These are phyloP conservation scores for Hymenoscyphus infarciens DNA, from an alignment of 2,329 filamentous ascomycete species.

Conservation along the genomic window DNA sequence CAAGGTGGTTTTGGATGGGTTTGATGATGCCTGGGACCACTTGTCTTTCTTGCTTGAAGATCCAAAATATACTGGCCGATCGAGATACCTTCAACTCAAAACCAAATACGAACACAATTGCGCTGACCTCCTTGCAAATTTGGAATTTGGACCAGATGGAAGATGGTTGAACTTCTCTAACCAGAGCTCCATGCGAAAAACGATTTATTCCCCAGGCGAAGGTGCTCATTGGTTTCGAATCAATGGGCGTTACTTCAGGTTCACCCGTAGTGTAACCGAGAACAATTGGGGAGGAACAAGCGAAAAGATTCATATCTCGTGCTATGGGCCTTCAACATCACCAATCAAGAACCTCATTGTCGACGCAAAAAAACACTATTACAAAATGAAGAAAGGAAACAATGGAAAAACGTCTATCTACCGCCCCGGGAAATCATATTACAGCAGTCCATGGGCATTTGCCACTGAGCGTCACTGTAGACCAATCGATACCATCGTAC, in stretches of 20 bases:
- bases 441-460: background rate
- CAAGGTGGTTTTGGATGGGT: background rate
- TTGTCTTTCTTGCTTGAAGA: background rate
- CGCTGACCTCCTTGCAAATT: background rate
- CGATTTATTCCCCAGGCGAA: background rate
- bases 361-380: background rate
- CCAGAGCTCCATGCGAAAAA: background rate
- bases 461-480: constrained; percentile 50
- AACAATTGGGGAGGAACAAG: background rate
- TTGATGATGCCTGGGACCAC: background rate
- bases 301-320: background rate
- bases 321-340: background rate
- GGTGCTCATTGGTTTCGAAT: background rate
- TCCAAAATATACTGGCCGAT: background rate
- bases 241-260: background rate
- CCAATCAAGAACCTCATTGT: background rate
- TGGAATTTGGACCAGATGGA: background rate
- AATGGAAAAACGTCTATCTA: background rate
- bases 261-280: background rate
- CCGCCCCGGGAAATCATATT: background rate
- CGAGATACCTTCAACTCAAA: background rate
- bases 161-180: background rate
- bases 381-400: background rate
- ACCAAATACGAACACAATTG: background rate
- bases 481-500: constrained; percentile 62